These are phyloP conservation scores for Boletus subcaerulescens DNA, from an alignment of 768 basidiomycete species.

Conservation along the genomic window DNA sequence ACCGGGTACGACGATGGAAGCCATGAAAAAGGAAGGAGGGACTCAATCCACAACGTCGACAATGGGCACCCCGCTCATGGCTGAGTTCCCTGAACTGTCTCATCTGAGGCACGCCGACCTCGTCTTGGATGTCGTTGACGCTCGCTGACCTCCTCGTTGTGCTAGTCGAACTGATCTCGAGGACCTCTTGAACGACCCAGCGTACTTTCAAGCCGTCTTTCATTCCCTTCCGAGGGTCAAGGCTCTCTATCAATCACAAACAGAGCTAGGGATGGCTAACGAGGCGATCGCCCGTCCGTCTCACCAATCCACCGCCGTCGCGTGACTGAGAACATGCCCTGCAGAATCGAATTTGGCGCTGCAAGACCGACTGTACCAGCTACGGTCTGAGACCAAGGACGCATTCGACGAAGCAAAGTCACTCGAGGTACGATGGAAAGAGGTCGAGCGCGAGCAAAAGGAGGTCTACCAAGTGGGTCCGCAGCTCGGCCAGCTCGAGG, in stretches of 20 bases:
- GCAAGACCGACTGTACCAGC: conserved; percentile 69
- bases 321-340: conserved; percentile 9
- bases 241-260: conserved; percentile 68
- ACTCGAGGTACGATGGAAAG: conserved; percentile 81
- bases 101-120: conserved; percentile 58
- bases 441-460: conserved; percentile 82
- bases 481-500: neutral
- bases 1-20: conserved; percentile 71
- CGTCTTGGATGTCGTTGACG: neutral
- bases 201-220: conserved; percentile 85
- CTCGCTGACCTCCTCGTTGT: conserved; percentile 8
- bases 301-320: neutral
- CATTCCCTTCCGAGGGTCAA: conserved; percentile 76
- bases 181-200: conserved; percentile 76
- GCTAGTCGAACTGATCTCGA: conserved; percentile 87
- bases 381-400: conserved; percentile 80
- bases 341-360: conserved; percentile 73
- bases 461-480: conserved; percentile 78
- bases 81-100: conserved; percentile 72
- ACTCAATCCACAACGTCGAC: conserved; percentile 4
- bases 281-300: conserved; percentile 80
- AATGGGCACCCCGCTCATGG: conserved; percentile 42
- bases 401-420: conserved; percentile 85
- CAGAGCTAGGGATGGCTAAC: conserved; percentile 80
- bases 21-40: conserved; percentile 36